phyloP scores from a whole-genome alignment of 495 filamentous ascomycete species.

The Corynascus novoguineensis region DNA sequence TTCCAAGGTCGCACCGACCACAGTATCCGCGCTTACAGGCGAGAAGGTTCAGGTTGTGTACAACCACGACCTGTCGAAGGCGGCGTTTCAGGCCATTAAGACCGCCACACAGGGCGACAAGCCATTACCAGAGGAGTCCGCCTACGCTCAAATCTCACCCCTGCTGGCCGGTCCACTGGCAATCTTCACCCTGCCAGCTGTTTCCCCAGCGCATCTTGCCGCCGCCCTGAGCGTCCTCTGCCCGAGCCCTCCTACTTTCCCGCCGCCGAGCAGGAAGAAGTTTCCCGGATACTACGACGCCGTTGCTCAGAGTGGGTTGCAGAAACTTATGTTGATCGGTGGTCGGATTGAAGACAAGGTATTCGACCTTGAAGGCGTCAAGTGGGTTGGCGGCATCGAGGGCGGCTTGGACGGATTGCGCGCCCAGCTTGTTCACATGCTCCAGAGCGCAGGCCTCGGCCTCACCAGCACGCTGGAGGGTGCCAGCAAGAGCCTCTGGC shows the following conservation, averaged over 20 bases:
- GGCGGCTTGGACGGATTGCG: conserved; percentile 77
- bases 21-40: conserved; percentile 23
- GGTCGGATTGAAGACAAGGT: conserved; percentile 75
- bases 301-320: conserved; percentile 67
- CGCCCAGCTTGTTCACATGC: conserved; percentile 69
- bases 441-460: conserved; percentile 69
- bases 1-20: conserved; percentile 27
- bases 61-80: conserved; percentile 69
- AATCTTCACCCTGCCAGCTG: conserved; percentile 69
- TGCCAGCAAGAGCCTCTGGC: conserved; percentile 70
- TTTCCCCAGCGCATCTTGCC: conserved; percentile 77
- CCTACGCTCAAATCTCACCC: conserved; percentile 58
- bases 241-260: conserved; percentile 64
- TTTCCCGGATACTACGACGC: conserved; percentile 77
- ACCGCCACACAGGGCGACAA: conserved; percentile 41
- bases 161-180: conserved; percentile 77
- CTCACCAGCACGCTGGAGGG: conserved; percentile 70
- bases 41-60: conserved; percentile 41
- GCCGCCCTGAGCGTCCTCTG: conserved; percentile 68
- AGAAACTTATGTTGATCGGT: conserved; percentile 81
- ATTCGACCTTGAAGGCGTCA: conserved; percentile 72
- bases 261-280: conserved; percentile 64
- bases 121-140: conserved; percentile 37
- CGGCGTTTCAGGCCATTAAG: conserved; percentile 57
- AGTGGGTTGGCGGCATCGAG: conserved; percentile 80